Base-by-base conservation (phyloP, 2,329 filamentous ascomycete genomes). In the Fusarium heterosporum region DNA sequence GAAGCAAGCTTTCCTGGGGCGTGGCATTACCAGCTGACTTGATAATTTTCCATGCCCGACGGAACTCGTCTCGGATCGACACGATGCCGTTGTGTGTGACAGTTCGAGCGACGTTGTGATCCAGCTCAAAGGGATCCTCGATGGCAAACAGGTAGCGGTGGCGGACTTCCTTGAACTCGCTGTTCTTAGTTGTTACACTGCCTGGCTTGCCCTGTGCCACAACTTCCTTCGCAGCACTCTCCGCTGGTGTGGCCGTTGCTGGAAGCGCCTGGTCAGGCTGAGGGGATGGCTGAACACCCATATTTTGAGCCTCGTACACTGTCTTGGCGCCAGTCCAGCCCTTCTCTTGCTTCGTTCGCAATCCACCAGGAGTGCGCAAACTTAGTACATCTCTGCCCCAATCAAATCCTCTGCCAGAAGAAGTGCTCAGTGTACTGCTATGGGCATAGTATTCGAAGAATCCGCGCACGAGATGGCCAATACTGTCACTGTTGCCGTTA, bases 401-500 rank as follows among this genome's bases (percentile, higher is more conserved):
- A 73, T 92, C 87, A 76, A 97, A 97, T 2, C 86, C 86, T 40
- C 85, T 84, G 45, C 73, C 73, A 1, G 77, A 76, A 5, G 81
- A 80, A 7, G 82, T 84, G 62, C 81, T 80, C 80, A 89, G 82
- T n/a, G 77, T 73, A 19, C 83, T 83, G 61, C 79, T 83, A 28
- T 90, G 87, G 4, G 91, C 90, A 73, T 90, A 97, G 77, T 97
- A 97, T 71, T 93, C 90, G 74, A 97, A 97, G 80, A 97, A 97
- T 0, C 92, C 92, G 51, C 90, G 85, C 1, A 97, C 82, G 0
- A 97, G 82, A 7, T 85, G 81, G 3, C 92, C 93, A 4, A 95
- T 72, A 0, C 89, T 85, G 57, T 96, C 89, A 2, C 76, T 79
- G 73, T 97, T 97, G 39, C 84, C 80, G 29, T 88, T 92, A 32